phyloP scores from a whole-genome alignment of 2,329 filamentous ascomycete species.

The Alternaria arborescens region DNA sequence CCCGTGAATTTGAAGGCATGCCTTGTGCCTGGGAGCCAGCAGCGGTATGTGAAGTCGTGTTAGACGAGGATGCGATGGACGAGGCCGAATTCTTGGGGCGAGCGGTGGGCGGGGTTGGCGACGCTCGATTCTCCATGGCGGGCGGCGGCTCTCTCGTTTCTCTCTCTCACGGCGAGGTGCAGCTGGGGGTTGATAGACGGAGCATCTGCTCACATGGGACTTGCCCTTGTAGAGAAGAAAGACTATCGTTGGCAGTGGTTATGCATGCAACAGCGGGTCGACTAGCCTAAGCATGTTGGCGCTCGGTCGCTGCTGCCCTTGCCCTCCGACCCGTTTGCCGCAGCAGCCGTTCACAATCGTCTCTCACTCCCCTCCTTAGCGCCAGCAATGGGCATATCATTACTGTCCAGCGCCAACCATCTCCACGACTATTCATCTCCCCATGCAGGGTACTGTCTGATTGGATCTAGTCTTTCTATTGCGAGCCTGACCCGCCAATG shows the following conservation, averaged over 20 bases:
- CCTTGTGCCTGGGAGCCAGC: slow-evolving; percentile 27
- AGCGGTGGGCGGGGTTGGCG: slow-evolving; percentile 44
- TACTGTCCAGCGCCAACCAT: slow-evolving; percentile 15
- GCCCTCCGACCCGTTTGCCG: slow-evolving; percentile 23
- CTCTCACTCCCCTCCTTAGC: slow-evolving; percentile 13
- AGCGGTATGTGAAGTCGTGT: slow-evolving; percentile 33
- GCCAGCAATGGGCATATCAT: slow-evolving; percentile 8
- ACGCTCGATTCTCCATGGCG: slow-evolving; percentile 44
- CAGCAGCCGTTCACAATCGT: slow-evolving; percentile 18
- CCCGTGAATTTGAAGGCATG: slow-evolving; percentile 40
- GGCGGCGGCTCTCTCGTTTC: slow-evolving; percentile 16
- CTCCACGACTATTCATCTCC: neutral
- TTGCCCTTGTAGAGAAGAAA: slow-evolving; percentile 24
- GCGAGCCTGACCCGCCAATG: slow-evolving; percentile 13
- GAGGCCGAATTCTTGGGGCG: slow-evolving; percentile 40
- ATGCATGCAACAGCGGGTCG: slow-evolving; percentile 20
- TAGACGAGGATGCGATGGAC: slow-evolving; percentile 40
- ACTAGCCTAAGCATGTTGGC: slow-evolving; percentile 18
- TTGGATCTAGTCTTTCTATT: neutral
- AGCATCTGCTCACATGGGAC: slow-evolving; percentile 32
- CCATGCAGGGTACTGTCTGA: slow-evolving; percentile 12
- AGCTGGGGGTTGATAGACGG: slow-evolving; percentile 19
- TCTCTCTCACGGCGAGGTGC: slow-evolving; percentile 22
- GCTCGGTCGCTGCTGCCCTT: slow-evolving; percentile 17
- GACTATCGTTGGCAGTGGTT: slow-evolving; percentile 21